Evolutionary conservation across 208 protist species (phyloP).

Genomic region (Leishmania aethiopica): DNA sequence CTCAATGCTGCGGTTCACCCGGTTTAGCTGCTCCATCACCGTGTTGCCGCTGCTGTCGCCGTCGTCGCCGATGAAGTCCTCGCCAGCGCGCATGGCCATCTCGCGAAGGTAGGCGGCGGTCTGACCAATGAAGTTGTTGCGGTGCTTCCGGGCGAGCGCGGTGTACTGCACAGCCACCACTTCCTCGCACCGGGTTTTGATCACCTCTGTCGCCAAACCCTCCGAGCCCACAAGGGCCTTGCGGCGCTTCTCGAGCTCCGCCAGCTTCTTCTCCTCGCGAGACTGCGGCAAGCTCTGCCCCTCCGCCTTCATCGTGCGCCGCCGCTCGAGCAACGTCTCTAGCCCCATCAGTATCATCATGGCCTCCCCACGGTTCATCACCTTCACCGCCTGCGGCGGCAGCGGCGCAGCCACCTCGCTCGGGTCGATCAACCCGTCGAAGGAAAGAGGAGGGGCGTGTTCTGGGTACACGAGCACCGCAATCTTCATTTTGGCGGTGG

Average conservation of each 20-base stretch:
- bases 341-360: conserved; percentile 84
- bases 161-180: conserved; percentile 67
- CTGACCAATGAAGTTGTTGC: conserved; percentile 79
- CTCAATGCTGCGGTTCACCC: conserved; percentile 50
- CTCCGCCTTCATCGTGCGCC: conserved; percentile 30
- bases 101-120: conserved; percentile 81
- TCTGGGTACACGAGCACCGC: conserved; percentile 79
- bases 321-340: conserved; percentile 80
- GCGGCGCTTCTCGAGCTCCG: conserved; percentile 67
- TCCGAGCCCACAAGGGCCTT: conserved; percentile 60
- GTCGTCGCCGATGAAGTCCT: conserved; percentile 30
- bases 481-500: conserved; percentile 61
- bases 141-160: conserved; percentile 61
- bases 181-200: conserved; percentile 57
- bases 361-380: conserved; percentile 69
- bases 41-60: conserved; percentile 15
- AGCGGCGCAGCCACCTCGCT: conserved; percentile 20
- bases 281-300: conserved; percentile 24
- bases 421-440: conserved; percentile 55
- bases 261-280: conserved; percentile 50
- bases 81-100: conserved; percentile 63
- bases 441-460: conserved; percentile 52
- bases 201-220: conserved; percentile 61
- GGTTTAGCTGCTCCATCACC: conserved; percentile 52
- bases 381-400: conserved; percentile 42